Conservation (phyloP, 495 filamentous ascomycete species). For the Pseudevernia furfuracea region DNA sequence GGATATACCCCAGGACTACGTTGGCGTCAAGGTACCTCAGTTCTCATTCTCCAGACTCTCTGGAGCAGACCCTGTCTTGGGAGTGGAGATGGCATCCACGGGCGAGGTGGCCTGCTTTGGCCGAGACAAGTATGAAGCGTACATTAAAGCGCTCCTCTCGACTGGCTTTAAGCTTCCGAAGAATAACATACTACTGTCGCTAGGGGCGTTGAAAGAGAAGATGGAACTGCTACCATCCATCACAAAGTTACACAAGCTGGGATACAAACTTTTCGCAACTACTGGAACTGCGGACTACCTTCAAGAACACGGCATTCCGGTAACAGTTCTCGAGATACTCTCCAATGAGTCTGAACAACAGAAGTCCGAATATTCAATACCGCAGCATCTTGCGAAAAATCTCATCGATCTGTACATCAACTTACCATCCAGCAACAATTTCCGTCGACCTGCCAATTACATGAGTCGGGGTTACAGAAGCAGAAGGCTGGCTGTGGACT, state of each 20-base stretch:
- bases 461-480: slow-evolving; percentile 96
- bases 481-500: slow-evolving; percentile 95
- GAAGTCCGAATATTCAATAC: slow-evolving; percentile 92
- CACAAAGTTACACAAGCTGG: slow-evolving; percentile 74
- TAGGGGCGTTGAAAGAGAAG: slow-evolving; percentile 96
- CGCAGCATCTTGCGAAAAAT: slow-evolving; percentile 91
- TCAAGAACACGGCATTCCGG: slow-evolving; percentile 79
- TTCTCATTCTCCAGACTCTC: slow-evolving; percentile 97
- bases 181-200: slow-evolving; percentile 88
- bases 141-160: slow-evolving; percentile 88
- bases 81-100: slow-evolving; percentile 98
- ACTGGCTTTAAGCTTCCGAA: slow-evolving; percentile 96
- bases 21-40: slow-evolving; percentile 96
- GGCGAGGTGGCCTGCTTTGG: slow-evolving; percentile 98
- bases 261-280: slow-evolving; percentile 92
- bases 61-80: slow-evolving; percentile 90
- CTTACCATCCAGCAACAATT: slow-evolving; percentile 93
- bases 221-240: slow-evolving; percentile 93
- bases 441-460: slow-evolving; percentile 91
- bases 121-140: slow-evolving; percentile 91
- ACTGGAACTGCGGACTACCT: slow-evolving; percentile 94
- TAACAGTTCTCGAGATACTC: slow-evolving; percentile 86
- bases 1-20: slow-evolving; percentile 68
- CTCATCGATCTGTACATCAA: slow-evolving; percentile 98
- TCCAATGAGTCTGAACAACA: slow-evolving; percentile 63